Conservation (phyloP, 2,329 filamentous ascomycete species). For the Aspergillus aculeatus region DNA sequence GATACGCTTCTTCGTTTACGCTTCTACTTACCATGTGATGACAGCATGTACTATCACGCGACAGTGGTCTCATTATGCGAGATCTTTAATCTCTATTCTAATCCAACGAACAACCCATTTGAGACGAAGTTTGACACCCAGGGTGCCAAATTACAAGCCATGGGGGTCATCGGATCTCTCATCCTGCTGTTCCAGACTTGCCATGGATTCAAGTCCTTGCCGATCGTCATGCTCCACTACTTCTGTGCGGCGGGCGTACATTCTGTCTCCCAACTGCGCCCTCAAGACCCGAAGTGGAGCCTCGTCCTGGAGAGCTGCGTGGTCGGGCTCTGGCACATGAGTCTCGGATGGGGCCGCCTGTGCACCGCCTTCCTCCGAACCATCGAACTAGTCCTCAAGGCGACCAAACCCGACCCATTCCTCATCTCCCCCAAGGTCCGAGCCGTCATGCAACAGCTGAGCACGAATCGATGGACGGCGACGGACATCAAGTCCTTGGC, state of each 20-base stretch:
- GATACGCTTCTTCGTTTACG: no score
- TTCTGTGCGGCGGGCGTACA: conserved; percentile 24
- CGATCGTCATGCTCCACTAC: conserved; percentile 27
- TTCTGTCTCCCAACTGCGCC: conserved; percentile 16
- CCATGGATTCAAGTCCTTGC: conserved; percentile 25
- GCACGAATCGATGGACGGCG: conserved; percentile 18
- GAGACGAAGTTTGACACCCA: conserved; percentile 9
- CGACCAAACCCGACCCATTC: conserved; percentile 9
- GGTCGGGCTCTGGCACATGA: conserved; percentile 26
- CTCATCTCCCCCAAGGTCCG: conserved; percentile 18
- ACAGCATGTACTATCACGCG: conserved; percentile 21
- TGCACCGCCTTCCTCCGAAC: conserved; percentile 26
- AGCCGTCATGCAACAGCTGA: conserved; percentile 18
- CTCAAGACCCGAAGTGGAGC: conserved; percentile 20
- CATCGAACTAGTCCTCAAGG: conserved; percentile 21
- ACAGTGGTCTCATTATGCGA: conserved; percentile 19
- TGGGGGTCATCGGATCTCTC: conserved; percentile 22
- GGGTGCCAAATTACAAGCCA: conserved; percentile 12
- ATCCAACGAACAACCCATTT: not conserved
- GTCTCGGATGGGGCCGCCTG: conserved; percentile 25
- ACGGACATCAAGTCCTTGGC: conserved; percentile 20
- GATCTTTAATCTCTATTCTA: conserved; percentile 13
- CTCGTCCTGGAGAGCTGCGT: conserved; percentile 24
- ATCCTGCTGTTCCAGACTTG: conserved; percentile 20
- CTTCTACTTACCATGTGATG: not conserved